A percentile compares a stretch with the other conserved stretches of the same genome.
Conservation (phyloP, 805 yeast genomes). For the Grigorovia humatica region DNA sequence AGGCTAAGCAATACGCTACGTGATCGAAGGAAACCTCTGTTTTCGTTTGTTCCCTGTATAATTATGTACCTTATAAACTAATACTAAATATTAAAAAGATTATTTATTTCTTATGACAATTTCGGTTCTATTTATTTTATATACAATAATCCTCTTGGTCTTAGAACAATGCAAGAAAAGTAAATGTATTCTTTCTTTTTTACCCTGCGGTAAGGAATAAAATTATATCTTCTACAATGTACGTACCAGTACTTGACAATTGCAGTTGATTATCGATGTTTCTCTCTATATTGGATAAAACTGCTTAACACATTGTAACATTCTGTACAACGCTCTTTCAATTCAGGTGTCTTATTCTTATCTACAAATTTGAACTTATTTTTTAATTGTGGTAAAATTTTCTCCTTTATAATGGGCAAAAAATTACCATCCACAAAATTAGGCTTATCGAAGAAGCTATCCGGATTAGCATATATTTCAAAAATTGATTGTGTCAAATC, state of each 20-base stretch:
- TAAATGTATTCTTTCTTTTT: too few species aligned
- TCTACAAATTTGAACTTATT: slow-evolving; percentile 53
- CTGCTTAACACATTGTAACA: slow-evolving; percentile 56
- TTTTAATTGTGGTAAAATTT: slow-evolving; percentile 39
- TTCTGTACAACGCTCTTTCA: slow-evolving; percentile 59
- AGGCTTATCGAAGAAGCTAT: slow-evolving; percentile 53
- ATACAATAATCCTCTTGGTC: too few species aligned
- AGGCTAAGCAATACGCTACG: slow-evolving; percentile 61
- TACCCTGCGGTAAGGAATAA: too few species aligned
- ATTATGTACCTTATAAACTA: not conserved
- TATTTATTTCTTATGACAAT: too few species aligned
- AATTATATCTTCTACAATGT: too few species aligned
- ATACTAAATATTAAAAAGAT: too few species aligned
- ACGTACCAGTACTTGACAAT: not conserved
- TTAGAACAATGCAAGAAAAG: too few species aligned
- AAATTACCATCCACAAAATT: slow-evolving; percentile 52
- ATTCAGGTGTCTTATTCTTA: slow-evolving; percentile 44
- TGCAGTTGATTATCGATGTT: not conserved
- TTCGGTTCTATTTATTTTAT: not conserved
- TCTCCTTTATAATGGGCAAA: slow-evolving; percentile 31
- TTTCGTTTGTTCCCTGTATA: too few species aligned
- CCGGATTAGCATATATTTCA: slow-evolving; percentile 72
- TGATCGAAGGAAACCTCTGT: too few species aligned
- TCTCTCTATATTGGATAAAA: slow-evolving; percentile 65
- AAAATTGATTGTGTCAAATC: slow-evolving; percentile 58